Conservation (phyloP, 2,329 filamentous ascomycete species). For the Sordariomycetes sp. region DNA sequence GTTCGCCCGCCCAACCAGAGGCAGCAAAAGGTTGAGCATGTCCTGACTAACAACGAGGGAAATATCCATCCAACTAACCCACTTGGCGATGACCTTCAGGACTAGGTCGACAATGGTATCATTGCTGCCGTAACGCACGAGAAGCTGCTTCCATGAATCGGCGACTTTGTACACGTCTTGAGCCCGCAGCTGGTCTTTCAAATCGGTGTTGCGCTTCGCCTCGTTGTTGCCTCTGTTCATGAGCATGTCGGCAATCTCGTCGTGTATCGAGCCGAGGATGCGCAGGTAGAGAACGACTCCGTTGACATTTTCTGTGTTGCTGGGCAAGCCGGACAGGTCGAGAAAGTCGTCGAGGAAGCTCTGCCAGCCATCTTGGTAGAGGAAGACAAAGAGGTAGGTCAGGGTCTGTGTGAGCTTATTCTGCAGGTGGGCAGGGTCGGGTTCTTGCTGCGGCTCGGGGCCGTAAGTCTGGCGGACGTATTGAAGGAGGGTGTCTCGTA, state of each 20-base stretch:
- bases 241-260: constrained; percentile 92
- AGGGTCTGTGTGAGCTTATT: constrained; percentile 97
- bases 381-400: constrained; percentile 82
- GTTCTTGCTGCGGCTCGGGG: constrained; percentile 41
- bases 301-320: constrained; percentile 58
- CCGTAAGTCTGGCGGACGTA: constrained; percentile 75
- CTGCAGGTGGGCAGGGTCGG: constrained; percentile 72
- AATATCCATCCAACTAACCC: constrained; percentile 99
- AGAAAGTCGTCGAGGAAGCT: constrained; percentile 87
- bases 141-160: constrained; percentile 82
- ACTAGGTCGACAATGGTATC: constrained; percentile 76
- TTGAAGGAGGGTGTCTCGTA: constrained; percentile 73
- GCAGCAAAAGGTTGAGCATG: constrained; percentile 77
- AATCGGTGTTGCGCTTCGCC: constrained; percentile 73
- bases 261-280: constrained; percentile 81
- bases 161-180: constrained; percentile 86
- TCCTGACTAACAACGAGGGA: constrained; percentile 82
- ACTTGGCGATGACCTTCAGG: constrained; percentile 85
- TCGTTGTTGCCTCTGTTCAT: constrained; percentile 70
- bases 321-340: constrained; percentile 56
- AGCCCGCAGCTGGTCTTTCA: constrained; percentile 84
- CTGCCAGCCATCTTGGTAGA: constrained; percentile 82
- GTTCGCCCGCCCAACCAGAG: constrained; percentile 72
- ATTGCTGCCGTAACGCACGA: constrained; percentile 66
- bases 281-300: constrained; percentile 85